phyloP scores from a whole-genome alignment of 208 protist genomes.

The Trypanosoma boissoni region DNA sequence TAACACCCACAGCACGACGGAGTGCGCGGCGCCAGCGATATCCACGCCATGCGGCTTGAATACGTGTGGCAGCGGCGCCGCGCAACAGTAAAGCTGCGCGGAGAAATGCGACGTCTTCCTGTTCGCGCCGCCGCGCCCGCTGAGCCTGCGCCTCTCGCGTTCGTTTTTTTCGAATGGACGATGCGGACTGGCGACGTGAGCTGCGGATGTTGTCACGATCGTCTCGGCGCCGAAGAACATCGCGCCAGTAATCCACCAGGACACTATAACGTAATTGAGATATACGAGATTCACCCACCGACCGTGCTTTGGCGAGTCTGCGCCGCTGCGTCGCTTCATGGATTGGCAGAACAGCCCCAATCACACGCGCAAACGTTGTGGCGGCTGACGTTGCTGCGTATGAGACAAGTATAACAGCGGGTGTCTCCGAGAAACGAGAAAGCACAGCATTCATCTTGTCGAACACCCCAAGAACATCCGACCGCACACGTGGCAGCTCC shows the following conservation, averaged over 20 bases:
- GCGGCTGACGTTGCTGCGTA: conserved; percentile 36
- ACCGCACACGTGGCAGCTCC: conserved; percentile 44
- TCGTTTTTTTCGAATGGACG: too few relatives aligned
- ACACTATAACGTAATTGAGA: conserved; percentile 34
- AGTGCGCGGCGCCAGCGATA: conserved; percentile 20
- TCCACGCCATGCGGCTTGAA: conserved; percentile 68
- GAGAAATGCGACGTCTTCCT: conserved; percentile 72
- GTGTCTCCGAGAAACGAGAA: conserved; percentile 10
- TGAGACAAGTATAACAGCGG: conserved; percentile 62
- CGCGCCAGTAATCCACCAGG: conserved; percentile 55
- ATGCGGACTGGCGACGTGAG: too few relatives aligned
- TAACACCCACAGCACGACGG: too few relatives aligned
- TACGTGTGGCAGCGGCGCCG: conserved; percentile 44
- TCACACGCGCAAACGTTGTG: conserved; percentile 64
- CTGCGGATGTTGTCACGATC: conserved; percentile 32
- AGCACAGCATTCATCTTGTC: conserved; percentile 46
- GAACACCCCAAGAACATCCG: conserved; percentile 51
- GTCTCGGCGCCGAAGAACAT: conserved; percentile 53
- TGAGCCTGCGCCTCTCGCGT: conserved; percentile 11
- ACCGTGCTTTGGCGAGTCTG: conserved; percentile 29
- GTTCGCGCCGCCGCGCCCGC: conserved; percentile 36
- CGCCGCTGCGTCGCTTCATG: conserved; percentile 47
- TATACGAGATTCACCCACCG: conserved; percentile 26
- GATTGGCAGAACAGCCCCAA: conserved; percentile 61
- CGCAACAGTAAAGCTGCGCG: conserved; percentile 42